Percentiles rank a stretch among this genome's conserved stretches.
Evolutionary conservation across 2,329 filamentous ascomycete species (phyloP).

Genomic region (Ophiosphaerella korrae): DNA sequence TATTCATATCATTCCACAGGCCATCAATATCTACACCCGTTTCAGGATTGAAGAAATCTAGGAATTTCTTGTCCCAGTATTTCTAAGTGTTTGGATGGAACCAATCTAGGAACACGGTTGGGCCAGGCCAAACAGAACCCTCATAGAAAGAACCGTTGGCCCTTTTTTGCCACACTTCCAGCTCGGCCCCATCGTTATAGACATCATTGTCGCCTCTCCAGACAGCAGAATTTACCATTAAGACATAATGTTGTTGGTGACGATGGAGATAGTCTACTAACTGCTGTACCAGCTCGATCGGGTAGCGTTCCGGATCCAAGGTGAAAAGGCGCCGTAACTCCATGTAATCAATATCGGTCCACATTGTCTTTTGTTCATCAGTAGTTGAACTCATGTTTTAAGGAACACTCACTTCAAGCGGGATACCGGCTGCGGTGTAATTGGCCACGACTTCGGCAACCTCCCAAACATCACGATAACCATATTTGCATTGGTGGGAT

Average conservation of each 20-base stretch:
- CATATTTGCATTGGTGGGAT: conserved; percentile 58
- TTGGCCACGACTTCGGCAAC: conserved; percentile 70
- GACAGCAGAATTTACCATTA: conserved; percentile 79
- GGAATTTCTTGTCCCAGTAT: conserved; percentile 75
- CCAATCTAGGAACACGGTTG: conserved; percentile 77
- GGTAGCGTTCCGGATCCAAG: conserved; percentile 67
- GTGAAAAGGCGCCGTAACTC: conserved; percentile 64
- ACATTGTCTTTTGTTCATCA: conserved; percentile 66
- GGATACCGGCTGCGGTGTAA: conserved; percentile 68
- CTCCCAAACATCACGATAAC: conserved; percentile 62
- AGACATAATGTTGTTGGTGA: conserved; percentile 70
- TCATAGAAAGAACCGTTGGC: conserved; percentile 62
- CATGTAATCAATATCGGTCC: conserved; percentile 78
- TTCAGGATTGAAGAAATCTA: conserved; percentile 66
- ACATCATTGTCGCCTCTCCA: conserved; percentile 54
- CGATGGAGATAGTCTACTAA: conserved; percentile 69
- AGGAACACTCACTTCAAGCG: conserved; percentile 41
- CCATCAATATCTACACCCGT: conserved; percentile 76
- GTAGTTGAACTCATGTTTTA: fast-evolving
- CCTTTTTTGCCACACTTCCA: conserved; percentile 58
- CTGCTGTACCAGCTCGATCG: conserved; percentile 64
- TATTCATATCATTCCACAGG: conserved; percentile 61
- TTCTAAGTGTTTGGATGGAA: conserved; percentile 66
- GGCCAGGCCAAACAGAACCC: conserved; percentile 78
- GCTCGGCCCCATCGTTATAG: conserved; percentile 66